Base-by-base conservation (phyloP, 371 early-diverging fungal species). In the Mortierella sp. region DNA sequence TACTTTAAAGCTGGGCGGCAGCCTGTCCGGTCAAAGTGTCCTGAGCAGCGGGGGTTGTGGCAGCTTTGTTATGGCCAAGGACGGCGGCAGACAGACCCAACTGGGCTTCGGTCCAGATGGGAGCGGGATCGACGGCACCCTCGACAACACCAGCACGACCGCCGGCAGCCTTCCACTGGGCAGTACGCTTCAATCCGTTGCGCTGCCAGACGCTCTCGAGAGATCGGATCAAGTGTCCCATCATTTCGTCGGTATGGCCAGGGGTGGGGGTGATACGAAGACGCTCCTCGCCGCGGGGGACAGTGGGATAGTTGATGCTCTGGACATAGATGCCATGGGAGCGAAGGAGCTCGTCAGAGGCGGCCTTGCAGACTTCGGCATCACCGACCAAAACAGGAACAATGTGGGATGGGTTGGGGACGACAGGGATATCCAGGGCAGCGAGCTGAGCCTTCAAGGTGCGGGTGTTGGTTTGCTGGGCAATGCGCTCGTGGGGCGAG, bases 321-420 rank as follows among this genome's bases (percentile, higher is more conserved):
- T 99, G 99, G 72, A 99, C 99, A 87, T 99, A 99, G 88, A 99
- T 98, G 71, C 93, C 92, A 89, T 97, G 95, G 77, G 96, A 93
- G 87, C 88, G 89, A 75, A 99, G 91, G 58, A 99, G 91, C 89
- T 95, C 95, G 89, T 99, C 98, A 44, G 97, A 96, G 38, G 98
- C 98, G 21, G 92, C 91, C 89, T 98, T 98, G 86, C 97, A 96
- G 63, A 93, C 92, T 82, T 97, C 97, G 74, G 99, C 99, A 88
- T 99, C 97, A 70, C 99, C 99, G 45, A 99, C 94, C 70, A 99
- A 92, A 26, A 99, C 97, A 44, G 99, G 99, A 50, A 99, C 98
- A 88, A 99, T 99, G 91, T 99, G 99, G 80, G 97, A 96, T 11
- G 99, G 99, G 90, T 99, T 99, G 82, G 98, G 98, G 38, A 98